Base-by-base conservation (phyloP, 2,329 filamentous ascomycete genomes). In the Harringtonia lauricola region DNA sequence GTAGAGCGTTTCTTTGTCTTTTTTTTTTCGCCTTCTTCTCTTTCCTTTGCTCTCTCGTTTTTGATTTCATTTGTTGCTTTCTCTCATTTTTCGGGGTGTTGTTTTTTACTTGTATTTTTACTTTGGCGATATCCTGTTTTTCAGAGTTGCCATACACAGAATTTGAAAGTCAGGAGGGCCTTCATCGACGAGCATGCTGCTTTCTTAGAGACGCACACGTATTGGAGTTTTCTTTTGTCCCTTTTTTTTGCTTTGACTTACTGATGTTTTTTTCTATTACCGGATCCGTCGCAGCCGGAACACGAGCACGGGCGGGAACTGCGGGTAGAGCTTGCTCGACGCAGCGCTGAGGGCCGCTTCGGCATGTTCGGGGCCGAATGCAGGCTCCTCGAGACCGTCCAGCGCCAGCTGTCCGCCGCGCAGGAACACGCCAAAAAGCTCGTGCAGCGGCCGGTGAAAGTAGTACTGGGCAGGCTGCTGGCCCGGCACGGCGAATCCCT, bases 341-440 rank as follows among this genome's bases (percentile, higher is more conserved):
- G n/a, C 37, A 5, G 18, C 19, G 22, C 13, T 12, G 28, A 15
- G 13, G 35, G 7, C 10, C 9, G 12, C 7, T 19, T 10, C 13
- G 12, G 64, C 39, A 2, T 52, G 37, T 13, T 56, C 50, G 0
- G 41, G 47, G 36, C 64, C 59, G 43, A 72, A 71, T 3, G 64
- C 62, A 1, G 65, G 64, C 53, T 72, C 70, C 42, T 71, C 66
- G 38, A 72, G 54, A 3, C 57, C 63, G 48, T 71, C 68, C 51
- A 71, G 55, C 7, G 66, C 60, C 22, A 72, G 50, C n/a, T 29
- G 40, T 0, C 62, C 63, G 2, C 52, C 55, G 22, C 54, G 53
- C 24, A 26, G 24, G 10, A 26, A 72, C 5, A 56, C 56, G 2
- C 57, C 54, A 29, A 72, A 59, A 1, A 72, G 56, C 46, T 67